Evolutionary conservation across 2,329 filamentous ascomycete species (phyloP), one percentile per base, ranked within the genome.

Genomic region (Fusarium subtropicale): DNA sequence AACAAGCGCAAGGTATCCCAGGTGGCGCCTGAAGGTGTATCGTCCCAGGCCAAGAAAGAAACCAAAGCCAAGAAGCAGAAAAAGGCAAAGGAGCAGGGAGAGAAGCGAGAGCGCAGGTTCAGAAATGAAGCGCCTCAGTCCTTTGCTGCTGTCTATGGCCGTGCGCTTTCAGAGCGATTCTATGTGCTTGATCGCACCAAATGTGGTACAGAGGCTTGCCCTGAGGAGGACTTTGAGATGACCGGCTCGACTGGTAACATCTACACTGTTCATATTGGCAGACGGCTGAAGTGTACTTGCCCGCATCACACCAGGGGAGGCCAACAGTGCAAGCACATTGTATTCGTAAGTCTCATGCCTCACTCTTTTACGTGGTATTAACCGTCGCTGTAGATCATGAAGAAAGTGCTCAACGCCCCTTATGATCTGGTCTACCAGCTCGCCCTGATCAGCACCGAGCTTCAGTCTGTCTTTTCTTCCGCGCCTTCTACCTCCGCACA

Each of bases 231-330:
- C 1, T 80, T 91, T 48, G 81, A 87, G 60, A 80, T 91, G 64
- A 86, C 88, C 0, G 90, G 89, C 1, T 87, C 86, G 12, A 91
- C 88, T 2, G 89, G 89, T 18, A 91, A 91, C 67, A 81, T 91
- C 60, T 91, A 92, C 76, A 85, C 78, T 1, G 83, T 91, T 33
- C 78, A 78, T 34, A 84, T 91, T 54, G 79, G 79, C 5, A 81
- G 81, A n/a, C 71, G 81, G 20, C 86, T 87, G 0, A 78, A 71
- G 0, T 91, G 88, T 74, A 80, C 82, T 50, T 90, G 88, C 64
- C 87, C 87, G 1, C 83, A 89, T 59, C 83, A 82, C 2, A 70
- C 62, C 28, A 81, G 81, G 34, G 86, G 82, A 36, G 85, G 86
- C 1, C 83, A 87, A 33, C 87, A 89, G 64, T 91, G 89, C 83